Percentiles rank a stretch among this genome's conserved stretches.
Conservation (phyloP, 2,329 filamentous ascomycete species). For the Fusarium guadeloupense region DNA sequence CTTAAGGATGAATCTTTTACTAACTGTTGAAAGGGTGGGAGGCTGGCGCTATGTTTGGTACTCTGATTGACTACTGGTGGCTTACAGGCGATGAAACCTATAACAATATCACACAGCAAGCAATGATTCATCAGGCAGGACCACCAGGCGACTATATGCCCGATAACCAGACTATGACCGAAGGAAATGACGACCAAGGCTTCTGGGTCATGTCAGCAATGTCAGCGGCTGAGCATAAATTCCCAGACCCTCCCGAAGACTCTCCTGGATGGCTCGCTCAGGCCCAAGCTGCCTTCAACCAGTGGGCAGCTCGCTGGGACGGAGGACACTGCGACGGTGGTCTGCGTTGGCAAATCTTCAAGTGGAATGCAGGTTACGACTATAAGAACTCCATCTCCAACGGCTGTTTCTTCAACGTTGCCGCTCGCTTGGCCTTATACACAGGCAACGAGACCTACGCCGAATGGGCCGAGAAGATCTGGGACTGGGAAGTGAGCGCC, state of each 20-base stretch:
- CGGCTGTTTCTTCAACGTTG: constrained; percentile 75
- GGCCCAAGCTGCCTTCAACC: constrained; percentile 82
- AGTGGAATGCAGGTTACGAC: constrained; percentile 75
- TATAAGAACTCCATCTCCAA: constrained; percentile 77
- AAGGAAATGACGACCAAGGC: constrained; percentile 80
- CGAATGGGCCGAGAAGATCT: constrained; percentile 77
- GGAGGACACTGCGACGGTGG: constrained; percentile 72
- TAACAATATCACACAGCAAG: constrained; percentile 67
- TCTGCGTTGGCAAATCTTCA: constrained; percentile 86
- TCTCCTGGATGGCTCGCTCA: constrained; percentile 79
- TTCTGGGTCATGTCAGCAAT: constrained; percentile 90
- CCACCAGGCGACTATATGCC: constrained; percentile 72
- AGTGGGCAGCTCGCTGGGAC: constrained; percentile 78
- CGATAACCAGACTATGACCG: constrained; percentile 66
- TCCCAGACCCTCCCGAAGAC: constrained; percentile 70
- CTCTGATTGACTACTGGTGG: constrained; percentile 77
- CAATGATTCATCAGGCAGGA: constrained; percentile 68
- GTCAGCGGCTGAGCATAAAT: constrained; percentile 79
- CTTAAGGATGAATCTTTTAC: constrained; percentile 35
- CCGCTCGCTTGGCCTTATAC: constrained; percentile 77
- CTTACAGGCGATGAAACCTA: constrained; percentile 73
- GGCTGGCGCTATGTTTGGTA: constrained; percentile 75
- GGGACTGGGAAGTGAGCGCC: constrained; percentile 67
- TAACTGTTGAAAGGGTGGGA: constrained; percentile 67
- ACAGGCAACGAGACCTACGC: constrained; percentile 82